Evolutionary conservation across 176 grass and related monocot genomes (phyloP).

Genomic region (Carex myosuroides): DNA sequence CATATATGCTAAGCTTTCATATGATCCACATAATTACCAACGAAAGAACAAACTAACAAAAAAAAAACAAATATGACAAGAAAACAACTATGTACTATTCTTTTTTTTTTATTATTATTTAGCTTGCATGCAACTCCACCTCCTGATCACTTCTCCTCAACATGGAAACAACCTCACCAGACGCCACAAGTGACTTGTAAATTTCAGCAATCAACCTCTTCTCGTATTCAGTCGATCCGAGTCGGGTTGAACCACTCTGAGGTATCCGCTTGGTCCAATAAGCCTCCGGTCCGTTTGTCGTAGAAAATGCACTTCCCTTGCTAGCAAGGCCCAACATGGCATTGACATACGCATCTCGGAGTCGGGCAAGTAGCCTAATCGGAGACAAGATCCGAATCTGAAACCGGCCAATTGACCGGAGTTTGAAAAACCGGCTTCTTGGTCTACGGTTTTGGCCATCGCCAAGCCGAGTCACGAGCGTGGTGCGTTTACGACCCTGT

Average conservation of each 20-base stretch:
- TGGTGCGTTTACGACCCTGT: constrained; percentile 6
- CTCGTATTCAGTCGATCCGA: constrained; percentile 34
- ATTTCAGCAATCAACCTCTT: constrained; percentile 64
- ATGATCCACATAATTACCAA: background rate
- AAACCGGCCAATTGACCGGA: constrained; percentile 38
- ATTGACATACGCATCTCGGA: constrained; percentile 72
- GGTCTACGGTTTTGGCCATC: background rate
- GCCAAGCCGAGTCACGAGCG: constrained; percentile 42
- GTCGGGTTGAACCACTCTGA: constrained; percentile 14
- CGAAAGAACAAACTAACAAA: background rate
- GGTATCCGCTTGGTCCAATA: constrained; percentile 60
- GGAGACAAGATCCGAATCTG: constrained; percentile 31
- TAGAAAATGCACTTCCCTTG: constrained; percentile 22
- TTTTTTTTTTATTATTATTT: background rate
- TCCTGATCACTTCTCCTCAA: constrained; percentile 8
- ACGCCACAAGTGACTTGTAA: constrained; percentile 58
- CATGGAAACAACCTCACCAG: constrained; percentile 33
- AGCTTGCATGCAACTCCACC: constrained; percentile 17
- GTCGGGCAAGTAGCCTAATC: constrained; percentile 32
- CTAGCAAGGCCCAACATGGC: constrained; percentile 57
- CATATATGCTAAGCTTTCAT: background rate
- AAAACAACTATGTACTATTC: background rate
- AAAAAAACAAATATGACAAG: background rate
- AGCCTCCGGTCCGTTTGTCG: constrained; percentile 25
- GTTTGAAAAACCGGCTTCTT: constrained; percentile 30